Evolutionary conservation across 305 asterid genomes (phyloP), one percentile per base, ranked within the genome.

Genomic region (Plantago coronopus): DNA sequence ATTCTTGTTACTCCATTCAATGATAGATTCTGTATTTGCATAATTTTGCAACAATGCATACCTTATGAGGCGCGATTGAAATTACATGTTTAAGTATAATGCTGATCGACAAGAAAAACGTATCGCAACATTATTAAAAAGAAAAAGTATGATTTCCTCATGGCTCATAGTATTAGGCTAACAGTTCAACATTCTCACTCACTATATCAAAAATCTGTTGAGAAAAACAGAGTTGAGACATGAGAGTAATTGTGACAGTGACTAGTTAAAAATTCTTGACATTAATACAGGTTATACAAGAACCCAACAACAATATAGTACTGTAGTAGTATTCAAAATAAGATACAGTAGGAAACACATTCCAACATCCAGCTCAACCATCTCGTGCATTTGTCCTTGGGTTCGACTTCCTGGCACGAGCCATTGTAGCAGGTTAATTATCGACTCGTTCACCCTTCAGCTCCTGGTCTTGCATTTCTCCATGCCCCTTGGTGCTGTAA

Each of bases 381-480:
- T 74, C 72, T 81, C 68, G 59, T 71, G 80, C 29, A 31, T 59
- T 20, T 59, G 68, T 60, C 78, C 49, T 61, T 63, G n/a, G 69
- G 53, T 68, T 58, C 48, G 44, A 48, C 56, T 57, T 74, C 31
- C 75, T 57, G 60, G 75, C 68, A 79, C 78, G 66, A 63, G 61
- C 7, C 48, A 64, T 56, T 63, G 70, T 62, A 18, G 17, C 51
- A 2, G 12, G 19, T 45, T 64, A 53, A 46, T 48, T 61, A 31
- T 5, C 7, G 7, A 9, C 46, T 29, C 64, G 53, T 57, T 44
- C 47, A 10, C 61, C 49, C 54, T 13, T 83, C 75, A 86, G 83
- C 67, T 54, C 69, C 89, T 79, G 83, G 64, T 80, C 82, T 84
- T 87, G 83, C 89, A 87, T 72, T 87, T 87, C 84, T 81, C 95